Evolutionary conservation across 495 filamentous ascomycete species (phyloP), one percentile per base, ranked within the genome.

Genomic region (Thermothielavioides terrestris): DNA sequence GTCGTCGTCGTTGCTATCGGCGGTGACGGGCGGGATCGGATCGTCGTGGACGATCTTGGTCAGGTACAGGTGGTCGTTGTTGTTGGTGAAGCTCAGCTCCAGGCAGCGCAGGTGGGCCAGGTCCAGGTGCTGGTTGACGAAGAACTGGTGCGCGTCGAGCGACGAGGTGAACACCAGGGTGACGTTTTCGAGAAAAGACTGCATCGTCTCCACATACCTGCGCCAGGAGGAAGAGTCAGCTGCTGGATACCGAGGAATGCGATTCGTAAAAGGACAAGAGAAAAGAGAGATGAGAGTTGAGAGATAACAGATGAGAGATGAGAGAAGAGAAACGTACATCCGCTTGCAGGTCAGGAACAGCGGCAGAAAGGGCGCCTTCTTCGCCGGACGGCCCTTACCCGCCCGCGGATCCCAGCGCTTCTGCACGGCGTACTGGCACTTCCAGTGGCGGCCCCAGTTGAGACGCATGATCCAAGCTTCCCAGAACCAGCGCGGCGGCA

Each of bases 141-240:
- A 55, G 53, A 60, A 65, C 9, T 23, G 27, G 9, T 53, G 27
- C n/a, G 53, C 57, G 38, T 62, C 62, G 28, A 46, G 37, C 0
- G 59, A 58, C 11, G 56, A 53, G 18, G 53, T 60, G 46, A 65
- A 62, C 38, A 60, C 45, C 10, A 41, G 53, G 0, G 59, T 60
- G 40, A 59, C 46, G 15, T 17, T 41, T 20, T 62, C 51, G 49
- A 62, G 59, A 37, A 61, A 54, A 18, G 52, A 56, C 3, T 32
- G 25, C 2, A 50, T 44, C 9, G 62, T 27, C 34, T 64, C 62
- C 36, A 42, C 26, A 42, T 63, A 58, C 42, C 60, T 64, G 21
- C 21, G 18, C 7, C 12, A 11, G 18, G 5, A 15, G 46, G 17
- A n/a, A 25, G 47, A n/a, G n/a, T n/a, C n/a, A n/a, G n/a, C n/a